A percentile compares a stretch with the other conserved stretches of the same genome.
Conservation (phyloP, 805 yeast species). For the Schizosaccharomyces osmophilus region DNA sequence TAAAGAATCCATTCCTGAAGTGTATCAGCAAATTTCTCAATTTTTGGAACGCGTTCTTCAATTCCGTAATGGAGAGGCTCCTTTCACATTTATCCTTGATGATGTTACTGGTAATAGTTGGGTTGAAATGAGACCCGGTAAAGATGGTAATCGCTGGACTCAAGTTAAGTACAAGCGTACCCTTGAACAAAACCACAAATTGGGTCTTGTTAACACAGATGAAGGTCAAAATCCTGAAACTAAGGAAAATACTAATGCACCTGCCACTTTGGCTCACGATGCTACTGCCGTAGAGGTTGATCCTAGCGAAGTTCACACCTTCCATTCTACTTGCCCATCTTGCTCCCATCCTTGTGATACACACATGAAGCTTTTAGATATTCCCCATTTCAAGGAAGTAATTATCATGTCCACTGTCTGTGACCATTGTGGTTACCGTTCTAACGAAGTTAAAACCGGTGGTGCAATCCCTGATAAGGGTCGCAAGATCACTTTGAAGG, state of each 20-base stretch:
- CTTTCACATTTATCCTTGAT: constrained; percentile 55
- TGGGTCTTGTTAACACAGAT: constrained; percentile 52
- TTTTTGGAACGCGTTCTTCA: constrained; percentile 35
- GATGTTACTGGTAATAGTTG: constrained; percentile 97
- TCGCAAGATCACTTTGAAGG: constrained; percentile 39
- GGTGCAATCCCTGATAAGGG: constrained; percentile 85
- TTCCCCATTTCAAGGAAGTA: constrained; percentile 95
- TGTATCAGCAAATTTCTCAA: constrained; percentile 47
- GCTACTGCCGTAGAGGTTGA: constrained; percentile 8
- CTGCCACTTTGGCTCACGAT: background rate
- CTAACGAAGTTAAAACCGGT: constrained; percentile 95
- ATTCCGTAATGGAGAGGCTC: constrained; percentile 45
- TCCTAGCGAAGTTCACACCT: constrained; percentile 71
- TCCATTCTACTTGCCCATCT: constrained; percentile 76
- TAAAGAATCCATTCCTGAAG: constrained; percentile 45
- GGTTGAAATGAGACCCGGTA: constrained; percentile 74
- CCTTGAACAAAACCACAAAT: constrained; percentile 62
- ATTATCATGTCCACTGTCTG: constrained; percentile 88
- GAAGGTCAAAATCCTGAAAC: constrained; percentile 22
- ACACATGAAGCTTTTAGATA: constrained; percentile 86
- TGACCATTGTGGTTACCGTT: constrained; percentile 78
- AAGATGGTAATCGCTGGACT: constrained; percentile 74
- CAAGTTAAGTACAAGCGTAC: constrained; percentile 59
- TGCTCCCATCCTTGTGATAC: constrained; percentile 68
- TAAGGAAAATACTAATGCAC: background rate